phyloP scores from a whole-genome alignment of 148 eudicot species.

The Rhododendron kiyosumense region DNA sequence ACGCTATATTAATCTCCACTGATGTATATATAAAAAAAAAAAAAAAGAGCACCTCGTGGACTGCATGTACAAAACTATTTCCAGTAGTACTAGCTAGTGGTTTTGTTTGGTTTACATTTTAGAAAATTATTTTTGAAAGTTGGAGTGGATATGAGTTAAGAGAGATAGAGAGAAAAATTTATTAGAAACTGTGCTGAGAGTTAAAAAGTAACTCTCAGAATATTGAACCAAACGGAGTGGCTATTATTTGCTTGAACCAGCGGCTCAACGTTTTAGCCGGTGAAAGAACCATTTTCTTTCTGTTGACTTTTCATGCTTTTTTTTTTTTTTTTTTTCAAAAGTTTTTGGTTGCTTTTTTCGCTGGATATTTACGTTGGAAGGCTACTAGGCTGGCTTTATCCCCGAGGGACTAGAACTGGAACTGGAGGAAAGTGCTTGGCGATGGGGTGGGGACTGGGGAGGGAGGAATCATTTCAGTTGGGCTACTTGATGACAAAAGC shows the following conservation, averaged over 20 bases:
- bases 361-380: not conserved
- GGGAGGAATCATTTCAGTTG: slow-evolving; percentile 14
- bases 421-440: not conserved
- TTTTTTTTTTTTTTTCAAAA: not conserved
- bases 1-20: rapidly evolving
- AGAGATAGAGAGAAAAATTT: no score
- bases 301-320: not conserved
- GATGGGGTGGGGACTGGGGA: not conserved
- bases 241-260: not conserved
- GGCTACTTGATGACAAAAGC: slow-evolving; percentile 15
- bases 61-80: not conserved
- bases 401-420: no score
- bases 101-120: no score
- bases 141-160: no score
- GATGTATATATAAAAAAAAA: no score
- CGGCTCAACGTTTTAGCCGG: not conserved
- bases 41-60: not conserved
- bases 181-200: no score
- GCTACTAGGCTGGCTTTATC: no score
- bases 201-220: no score
- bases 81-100: no score
- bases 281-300: not conserved
- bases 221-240: no score
- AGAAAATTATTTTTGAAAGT: no score
- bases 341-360: not conserved